A percentile compares a stretch with the other conserved stretches of the same genome.
Conservation (phyloP, 2,329 filamentous ascomycete genomes). For the Aspergillus sp. region DNA sequence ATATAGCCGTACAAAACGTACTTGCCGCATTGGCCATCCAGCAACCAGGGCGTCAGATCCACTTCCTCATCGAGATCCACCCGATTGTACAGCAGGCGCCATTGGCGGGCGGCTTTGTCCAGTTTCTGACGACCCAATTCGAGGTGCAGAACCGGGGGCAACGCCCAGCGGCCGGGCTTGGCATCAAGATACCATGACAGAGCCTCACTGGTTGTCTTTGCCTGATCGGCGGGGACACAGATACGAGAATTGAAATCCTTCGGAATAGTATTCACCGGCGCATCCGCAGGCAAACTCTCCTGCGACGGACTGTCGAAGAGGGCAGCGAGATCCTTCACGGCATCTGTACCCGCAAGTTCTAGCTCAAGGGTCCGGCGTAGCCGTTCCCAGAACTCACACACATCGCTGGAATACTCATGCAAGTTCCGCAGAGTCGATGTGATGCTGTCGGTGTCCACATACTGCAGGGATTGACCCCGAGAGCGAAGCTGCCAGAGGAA, state of each 20-base stretch:
- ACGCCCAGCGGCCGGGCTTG: slow-evolving; percentile 38
- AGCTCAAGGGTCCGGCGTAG: slow-evolving; percentile 52
- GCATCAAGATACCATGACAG: slow-evolving; percentile 29
- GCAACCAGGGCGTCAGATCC: slow-evolving; percentile 38
- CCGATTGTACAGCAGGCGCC: slow-evolving; percentile 56
- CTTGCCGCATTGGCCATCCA: slow-evolving; percentile 33
- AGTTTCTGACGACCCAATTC: slow-evolving; percentile 59
- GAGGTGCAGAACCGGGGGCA: slow-evolving; percentile 52
- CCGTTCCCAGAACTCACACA: slow-evolving; percentile 55
- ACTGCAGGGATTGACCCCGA: slow-evolving; percentile 38
- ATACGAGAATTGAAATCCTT: slow-evolving; percentile 38
- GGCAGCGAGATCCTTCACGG: slow-evolving; percentile 38
- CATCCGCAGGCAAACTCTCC: neutral
- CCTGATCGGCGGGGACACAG: slow-evolving; percentile 36
- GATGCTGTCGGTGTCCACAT: slow-evolving; percentile 41
- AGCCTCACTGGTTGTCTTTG: slow-evolving; percentile 36
- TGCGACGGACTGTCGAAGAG: slow-evolving; percentile 47
- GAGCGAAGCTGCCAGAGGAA: slow-evolving; percentile 51
- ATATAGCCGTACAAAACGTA: slow-evolving; percentile 61
- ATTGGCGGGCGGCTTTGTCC: slow-evolving; percentile 52
- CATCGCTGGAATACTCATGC: slow-evolving; percentile 49
- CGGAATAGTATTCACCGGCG: slow-evolving; percentile 32
- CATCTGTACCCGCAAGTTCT: slow-evolving; percentile 48
- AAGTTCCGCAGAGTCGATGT: slow-evolving; percentile 40
- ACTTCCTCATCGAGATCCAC: slow-evolving; percentile 57